phyloP scores from a whole-genome alignment of 2,329 filamentous ascomycete genomes.

The Neoarthrinium moseri region DNA sequence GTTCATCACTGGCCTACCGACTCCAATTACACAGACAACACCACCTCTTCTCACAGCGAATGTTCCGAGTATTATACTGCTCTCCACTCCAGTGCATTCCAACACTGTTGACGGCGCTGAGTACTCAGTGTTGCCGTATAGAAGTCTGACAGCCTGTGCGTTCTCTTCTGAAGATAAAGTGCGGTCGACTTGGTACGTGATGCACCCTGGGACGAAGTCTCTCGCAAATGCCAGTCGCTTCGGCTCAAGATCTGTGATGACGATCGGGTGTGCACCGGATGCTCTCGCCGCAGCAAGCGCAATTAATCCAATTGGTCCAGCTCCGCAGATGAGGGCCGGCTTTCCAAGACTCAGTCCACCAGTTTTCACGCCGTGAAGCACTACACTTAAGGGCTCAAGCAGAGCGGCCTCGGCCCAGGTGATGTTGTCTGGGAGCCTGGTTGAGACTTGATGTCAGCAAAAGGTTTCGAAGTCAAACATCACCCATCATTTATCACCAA shows the following conservation, averaged over 20 bases:
- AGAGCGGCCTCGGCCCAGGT: slow-evolving; percentile 60
- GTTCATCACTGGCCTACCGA: slow-evolving; percentile 61
- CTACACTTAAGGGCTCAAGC: slow-evolving; percentile 63
- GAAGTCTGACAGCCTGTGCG: slow-evolving; percentile 47
- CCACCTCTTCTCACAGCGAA: slow-evolving; percentile 59
- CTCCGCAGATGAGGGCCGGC: slow-evolving; percentile 57
- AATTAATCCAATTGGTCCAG: slow-evolving; percentile 63
- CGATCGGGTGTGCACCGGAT: slow-evolving; percentile 61
- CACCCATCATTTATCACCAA: background rate
- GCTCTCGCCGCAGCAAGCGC: slow-evolving; percentile 56
- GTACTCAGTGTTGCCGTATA: slow-evolving; percentile 54
- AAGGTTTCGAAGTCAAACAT: too few relatives aligned
- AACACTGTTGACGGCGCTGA: slow-evolving; percentile 56
- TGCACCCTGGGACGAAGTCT: slow-evolving; percentile 51
- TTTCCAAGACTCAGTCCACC: slow-evolving; percentile 54
- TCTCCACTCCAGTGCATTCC: slow-evolving; percentile 67
- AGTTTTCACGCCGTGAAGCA: slow-evolving; percentile 57
- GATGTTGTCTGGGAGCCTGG: slow-evolving; percentile 51
- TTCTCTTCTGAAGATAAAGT: slow-evolving; percentile 46
- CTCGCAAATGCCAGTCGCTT: slow-evolving; percentile 56
- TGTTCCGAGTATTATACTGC: slow-evolving; percentile 57
- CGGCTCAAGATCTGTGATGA: slow-evolving; percentile 62
- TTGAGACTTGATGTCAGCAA: slow-evolving; percentile 10
- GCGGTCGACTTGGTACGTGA: slow-evolving; percentile 52
- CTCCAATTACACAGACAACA: slow-evolving; percentile 62